Percentiles rank a stretch among this genome's conserved stretches.
Conservation (phyloP, 345 rosid species). For the Hibiscus trionum region DNA sequence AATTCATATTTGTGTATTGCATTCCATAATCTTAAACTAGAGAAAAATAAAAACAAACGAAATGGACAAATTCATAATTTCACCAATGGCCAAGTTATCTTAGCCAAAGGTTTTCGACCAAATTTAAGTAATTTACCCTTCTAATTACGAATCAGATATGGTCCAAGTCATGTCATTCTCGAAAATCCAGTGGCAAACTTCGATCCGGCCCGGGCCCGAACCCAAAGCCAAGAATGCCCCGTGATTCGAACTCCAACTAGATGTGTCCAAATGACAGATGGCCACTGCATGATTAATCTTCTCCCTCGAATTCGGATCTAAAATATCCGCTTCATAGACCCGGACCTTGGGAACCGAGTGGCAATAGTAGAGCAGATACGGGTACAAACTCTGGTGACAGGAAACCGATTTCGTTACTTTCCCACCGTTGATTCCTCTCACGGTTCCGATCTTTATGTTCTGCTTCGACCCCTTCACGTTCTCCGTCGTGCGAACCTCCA, state of each 20-base stretch:
- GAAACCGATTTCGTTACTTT: constrained; percentile 64
- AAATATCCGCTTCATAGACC: constrained; percentile 62
- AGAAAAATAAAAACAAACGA: background rate
- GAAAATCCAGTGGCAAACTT: background rate
- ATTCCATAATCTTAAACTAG: background rate
- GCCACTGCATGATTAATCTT: background rate
- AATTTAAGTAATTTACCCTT: background rate
- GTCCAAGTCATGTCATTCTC: background rate
- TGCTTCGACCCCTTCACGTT: constrained; percentile 48
- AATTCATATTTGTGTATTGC: background rate
- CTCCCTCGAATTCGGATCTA: constrained; percentile 29
- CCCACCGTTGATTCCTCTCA: constrained; percentile 66
- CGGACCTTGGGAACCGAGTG: constrained; percentile 88
- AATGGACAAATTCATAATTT: background rate
- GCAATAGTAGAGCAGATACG: constrained; percentile 74
- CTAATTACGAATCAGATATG: background rate
- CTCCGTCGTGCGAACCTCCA: constrained; percentile 55
- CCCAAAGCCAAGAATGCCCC: background rate
- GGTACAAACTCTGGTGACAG: constrained; percentile 81
- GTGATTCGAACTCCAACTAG: background rate
- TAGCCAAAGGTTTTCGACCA: background rate
- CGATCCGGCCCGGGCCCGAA: background rate
- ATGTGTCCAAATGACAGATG: background rate
- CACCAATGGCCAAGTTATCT: background rate
- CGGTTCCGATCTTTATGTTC: constrained; percentile 46